These are phyloP conservation scores for Ceratonia siliqua DNA, from an alignment of 306 rosid species.

Conservation along the genomic window DNA sequence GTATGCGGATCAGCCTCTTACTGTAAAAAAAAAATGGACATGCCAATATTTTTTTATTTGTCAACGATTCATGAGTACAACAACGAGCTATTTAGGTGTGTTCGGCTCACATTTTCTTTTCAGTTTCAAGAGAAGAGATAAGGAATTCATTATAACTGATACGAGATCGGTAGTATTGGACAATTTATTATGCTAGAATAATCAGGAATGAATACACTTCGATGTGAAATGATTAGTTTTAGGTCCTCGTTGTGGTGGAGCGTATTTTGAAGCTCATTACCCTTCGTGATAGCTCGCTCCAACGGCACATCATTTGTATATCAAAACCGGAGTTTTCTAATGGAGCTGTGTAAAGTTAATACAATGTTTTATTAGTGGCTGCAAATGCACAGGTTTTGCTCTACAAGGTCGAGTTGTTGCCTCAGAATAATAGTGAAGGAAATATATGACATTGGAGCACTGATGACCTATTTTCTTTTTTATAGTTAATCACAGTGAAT, in stretches of 20 bases:
- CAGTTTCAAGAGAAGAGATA: not conserved
- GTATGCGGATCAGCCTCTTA: conserved; percentile 32
- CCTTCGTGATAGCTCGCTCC: too few relatives aligned
- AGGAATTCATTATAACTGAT: not conserved
- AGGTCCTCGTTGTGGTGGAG: not conserved
- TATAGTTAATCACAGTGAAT: not conserved
- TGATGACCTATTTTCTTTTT: not conserved
- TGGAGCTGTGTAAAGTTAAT: not conserved
- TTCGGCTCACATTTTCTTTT: not conserved
- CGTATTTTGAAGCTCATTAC: too few relatives aligned
- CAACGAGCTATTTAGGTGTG: not conserved
- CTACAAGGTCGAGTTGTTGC: conserved; percentile 1
- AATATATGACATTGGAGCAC: not conserved
- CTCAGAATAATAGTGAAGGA: conserved; percentile 7
- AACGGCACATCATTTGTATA: not conserved
- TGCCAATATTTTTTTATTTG: not conserved
- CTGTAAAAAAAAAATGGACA: not conserved
- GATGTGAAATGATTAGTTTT: not conserved
- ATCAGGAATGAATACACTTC: not conserved
- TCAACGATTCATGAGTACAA: not conserved
- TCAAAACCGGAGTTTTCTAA: not conserved
- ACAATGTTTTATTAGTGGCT: not conserved
- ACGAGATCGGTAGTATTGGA: not conserved
- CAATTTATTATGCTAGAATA: not conserved
- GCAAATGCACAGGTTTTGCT: not conserved